Base-by-base conservation (phyloP, 495 filamentous ascomycete genomes). In the Podospora tetraspora region DNA sequence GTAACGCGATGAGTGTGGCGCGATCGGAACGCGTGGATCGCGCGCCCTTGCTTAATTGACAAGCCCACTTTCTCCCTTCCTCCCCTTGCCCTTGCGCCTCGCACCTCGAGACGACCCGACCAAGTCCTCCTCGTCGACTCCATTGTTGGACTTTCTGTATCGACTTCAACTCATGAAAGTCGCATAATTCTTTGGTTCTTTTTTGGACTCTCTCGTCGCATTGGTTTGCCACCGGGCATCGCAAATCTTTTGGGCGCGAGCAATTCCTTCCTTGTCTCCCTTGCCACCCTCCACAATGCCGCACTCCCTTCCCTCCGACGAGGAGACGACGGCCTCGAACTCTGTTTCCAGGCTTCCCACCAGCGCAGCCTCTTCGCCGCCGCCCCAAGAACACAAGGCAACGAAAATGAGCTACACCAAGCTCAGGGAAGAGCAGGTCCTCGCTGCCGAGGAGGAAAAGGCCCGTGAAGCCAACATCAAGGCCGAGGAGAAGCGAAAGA, bases 361-460 rank as follows among this genome's bases (percentile, higher is more conserved):
- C 7, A 84, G 76, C 59, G 73, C 75, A 5, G 79, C 81, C 0
- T 82, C 79, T 4, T 84, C 83, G 0, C 82, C 80, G 22, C 80
- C 82, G 0, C 69, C 68, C 58, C 56, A 70, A 27, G 64, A 70
- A 13, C 24, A 32, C 23, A 68, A 72, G 24, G 68, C 69, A 37
- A 24, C 73, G 37, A 79, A 80, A 66, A 80, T 81, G 77, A 79
- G 70, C 62, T 73, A 79, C 69, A 73, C 71, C 13, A 71, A 71
- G 34, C 43, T 78, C 27, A 63, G 80, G 19, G 76, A 80, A 65
- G 78, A 82, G 64, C 80, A 81, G 66, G 76, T 82, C 3, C 82
- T 85, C 70, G 79, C 79, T 9, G 80, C 79, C 2, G 85, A 88
- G 66, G 87, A 89, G 68, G 79, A 83, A 63, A 78, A 78, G 61